These are phyloP conservation scores for Colletotrichum camelliae DNA, from an alignment of 2,329 filamentous ascomycete species.

Conservation along the genomic window DNA sequence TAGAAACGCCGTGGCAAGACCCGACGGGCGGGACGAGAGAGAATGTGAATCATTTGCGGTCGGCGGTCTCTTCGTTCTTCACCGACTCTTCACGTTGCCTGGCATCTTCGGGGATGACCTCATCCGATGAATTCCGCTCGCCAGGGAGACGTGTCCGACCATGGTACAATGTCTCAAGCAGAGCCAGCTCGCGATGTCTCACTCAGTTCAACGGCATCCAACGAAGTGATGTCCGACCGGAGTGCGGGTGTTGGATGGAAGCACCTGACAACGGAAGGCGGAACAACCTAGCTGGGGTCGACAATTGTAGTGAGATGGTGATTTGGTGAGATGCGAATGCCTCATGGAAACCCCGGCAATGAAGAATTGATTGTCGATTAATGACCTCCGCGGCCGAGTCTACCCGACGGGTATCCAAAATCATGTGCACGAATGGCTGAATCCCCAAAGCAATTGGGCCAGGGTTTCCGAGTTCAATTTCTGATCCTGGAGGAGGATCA, in stretches of 20 bases:
- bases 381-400: slow-evolving; percentile 5
- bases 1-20: slow-evolving; percentile 4
- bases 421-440: background rate
- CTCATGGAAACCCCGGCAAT: background rate
- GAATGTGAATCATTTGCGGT: slow-evolving; percentile 1
- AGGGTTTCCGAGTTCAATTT: slow-evolving; percentile 13
- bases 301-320: background rate
- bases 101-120: slow-evolving; percentile 14
- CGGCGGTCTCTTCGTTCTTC: slow-evolving; percentile 15
- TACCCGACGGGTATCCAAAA: slow-evolving; percentile 3
- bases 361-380: background rate
- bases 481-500: slow-evolving; percentile 22
- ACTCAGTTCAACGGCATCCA: slow-evolving; percentile 8
- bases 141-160: slow-evolving; percentile 1
- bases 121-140: background rate
- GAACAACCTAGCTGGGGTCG: background rate
- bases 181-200: background rate
- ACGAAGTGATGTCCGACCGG: slow-evolving; percentile 2
- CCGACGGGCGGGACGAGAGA: background rate
- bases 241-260: background rate
- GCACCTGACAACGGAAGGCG: background rate
- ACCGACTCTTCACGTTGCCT: slow-evolving; percentile 23
- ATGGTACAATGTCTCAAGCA: background rate
- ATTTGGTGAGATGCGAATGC: background rate
- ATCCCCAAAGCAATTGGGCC: slow-evolving; percentile 13